Base-by-base conservation (phyloP, 2,329 filamentous ascomycete species). In the Parafenestella ontariensis region DNA sequence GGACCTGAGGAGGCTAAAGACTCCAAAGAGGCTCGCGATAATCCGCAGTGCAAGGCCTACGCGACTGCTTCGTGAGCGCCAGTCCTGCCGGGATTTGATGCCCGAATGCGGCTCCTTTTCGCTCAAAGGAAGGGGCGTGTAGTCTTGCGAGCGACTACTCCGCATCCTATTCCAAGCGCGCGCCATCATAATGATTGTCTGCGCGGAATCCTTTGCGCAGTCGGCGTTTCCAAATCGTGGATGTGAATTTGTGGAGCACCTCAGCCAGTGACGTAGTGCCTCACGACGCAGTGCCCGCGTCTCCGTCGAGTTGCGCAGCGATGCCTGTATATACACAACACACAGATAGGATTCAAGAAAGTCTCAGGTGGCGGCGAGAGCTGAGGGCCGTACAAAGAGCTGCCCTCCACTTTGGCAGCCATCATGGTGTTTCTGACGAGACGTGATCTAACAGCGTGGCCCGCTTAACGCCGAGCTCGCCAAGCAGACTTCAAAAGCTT, bases 81-180 rank as follows among this genome's bases (percentile, higher is more conserved):
- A 46, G 13, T 58, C 39, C 36, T 47, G 56, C 21, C 64, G 61
- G 20, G 58, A 44, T 43, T 66, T 69, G 20, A 52, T 51, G 1
- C 68, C 60, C 9, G 60, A 54, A 3, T 50, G 42, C 1, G 60
- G 44, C 49, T 70, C 69, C 42, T 73, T 68, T 39, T 75, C 72
- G 52, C 51, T 62, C 52, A 71, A 33, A n/a, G 73, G 72, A 20
- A 76, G 61, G 15, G 59, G 59, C 8, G 58, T 48, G 42, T 76
- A 76, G 1, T 58, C 54, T 49, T 64, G 66, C 10, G 61, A 41
- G 45, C 63, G 66, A 11, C 31, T 46, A 23, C 62, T 66, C 42
- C 65, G 66, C 53, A 71, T 54, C 44, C 70, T 65, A 41, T 69
- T 66, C 71, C 68, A 75, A n/a, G 64, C 53, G 23, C 52, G 56